Conservation (phyloP, 116 monocot species). For the Trichopus zeylanicus region DNA sequence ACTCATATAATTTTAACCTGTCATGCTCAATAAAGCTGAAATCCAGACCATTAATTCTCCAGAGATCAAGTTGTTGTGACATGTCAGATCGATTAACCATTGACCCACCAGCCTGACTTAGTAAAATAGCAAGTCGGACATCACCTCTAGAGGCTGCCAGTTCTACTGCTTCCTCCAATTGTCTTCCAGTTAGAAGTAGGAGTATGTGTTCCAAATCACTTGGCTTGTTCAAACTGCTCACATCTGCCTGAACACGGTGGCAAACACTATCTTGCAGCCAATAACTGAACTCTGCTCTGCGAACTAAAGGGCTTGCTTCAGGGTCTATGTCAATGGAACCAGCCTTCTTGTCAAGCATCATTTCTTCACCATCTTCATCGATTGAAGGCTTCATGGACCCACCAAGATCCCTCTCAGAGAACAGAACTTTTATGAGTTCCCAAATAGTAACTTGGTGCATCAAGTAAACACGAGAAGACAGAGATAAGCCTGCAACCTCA, state of each 20-base stretch:
- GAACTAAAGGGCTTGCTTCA: slow-evolving; percentile 54
- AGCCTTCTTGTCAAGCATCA: slow-evolving; percentile 79
- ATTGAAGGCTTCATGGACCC: slow-evolving; percentile 19
- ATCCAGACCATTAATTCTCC: slow-evolving; percentile 85
- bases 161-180: slow-evolving; percentile 80
- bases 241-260: slow-evolving; percentile 80
- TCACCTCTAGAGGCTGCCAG: slow-evolving; percentile 82
- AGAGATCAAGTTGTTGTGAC: slow-evolving; percentile 64
- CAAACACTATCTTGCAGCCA: slow-evolving; percentile 95
- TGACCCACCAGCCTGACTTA: slow-evolving; percentile 87
- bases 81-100: slow-evolving; percentile 77
- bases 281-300: slow-evolving; percentile 91
- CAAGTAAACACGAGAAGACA: slow-evolving; percentile 55
- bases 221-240: slow-evolving; percentile 52
- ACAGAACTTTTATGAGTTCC: slow-evolving; percentile 87
- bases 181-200: slow-evolving; percentile 68
- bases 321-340: slow-evolving; percentile 44
- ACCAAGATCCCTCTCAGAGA: slow-evolving; percentile 56
- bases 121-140: slow-evolving; percentile 71
- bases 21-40: slow-evolving; percentile 79
- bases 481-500: slow-evolving; percentile 45
- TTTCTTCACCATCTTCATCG: slow-evolving; percentile 50
- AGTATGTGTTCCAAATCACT: slow-evolving; percentile 65
- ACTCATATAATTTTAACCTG: slow-evolving; percentile 71
- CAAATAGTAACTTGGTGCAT: slow-evolving; percentile 88